A percentile compares a stretch with the other conserved stretches of the same genome.
Conservation (phyloP, 805 yeast species). For the Schwanniomyces sp. region DNA sequence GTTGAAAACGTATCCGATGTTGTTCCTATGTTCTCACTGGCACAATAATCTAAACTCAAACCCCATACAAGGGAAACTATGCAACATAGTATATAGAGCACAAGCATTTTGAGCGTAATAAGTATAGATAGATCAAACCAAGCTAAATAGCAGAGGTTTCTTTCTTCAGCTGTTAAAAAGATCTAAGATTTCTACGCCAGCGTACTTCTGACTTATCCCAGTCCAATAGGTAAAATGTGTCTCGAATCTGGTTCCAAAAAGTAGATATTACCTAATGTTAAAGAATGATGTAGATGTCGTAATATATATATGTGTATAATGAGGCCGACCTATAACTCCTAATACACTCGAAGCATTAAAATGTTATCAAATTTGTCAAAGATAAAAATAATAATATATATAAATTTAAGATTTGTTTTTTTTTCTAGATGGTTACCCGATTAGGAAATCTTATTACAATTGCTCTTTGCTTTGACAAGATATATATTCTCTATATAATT, state of each 20-base stretch:
- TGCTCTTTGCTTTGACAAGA: neutral
- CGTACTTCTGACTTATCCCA: neutral
- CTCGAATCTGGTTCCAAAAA: neutral
- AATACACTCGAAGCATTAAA: neutral
- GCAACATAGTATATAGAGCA: neutral
- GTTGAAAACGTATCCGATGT: conserved; percentile 10
- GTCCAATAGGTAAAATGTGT: neutral
- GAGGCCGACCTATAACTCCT: neutral
- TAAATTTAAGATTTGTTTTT: neutral
- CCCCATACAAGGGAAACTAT: neutral
- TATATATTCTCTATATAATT: neutral
- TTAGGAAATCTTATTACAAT: conserved; percentile 1
- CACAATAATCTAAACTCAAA: conserved; percentile 14
- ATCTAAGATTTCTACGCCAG: neutral
- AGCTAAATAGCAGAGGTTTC: no score
- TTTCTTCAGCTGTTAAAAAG: neutral
- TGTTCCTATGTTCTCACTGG: conserved; percentile 21
- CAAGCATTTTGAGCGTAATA: neutral
- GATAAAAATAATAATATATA: neutral
- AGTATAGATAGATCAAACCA: no score
- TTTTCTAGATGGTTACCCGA: neutral
- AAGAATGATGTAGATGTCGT: neutral
- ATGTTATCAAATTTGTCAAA: neutral
- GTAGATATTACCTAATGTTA: neutral
- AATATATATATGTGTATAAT: neutral